phyloP scores from a whole-genome alignment of 83 land plant species.

The Thuja plicata region DNA sequence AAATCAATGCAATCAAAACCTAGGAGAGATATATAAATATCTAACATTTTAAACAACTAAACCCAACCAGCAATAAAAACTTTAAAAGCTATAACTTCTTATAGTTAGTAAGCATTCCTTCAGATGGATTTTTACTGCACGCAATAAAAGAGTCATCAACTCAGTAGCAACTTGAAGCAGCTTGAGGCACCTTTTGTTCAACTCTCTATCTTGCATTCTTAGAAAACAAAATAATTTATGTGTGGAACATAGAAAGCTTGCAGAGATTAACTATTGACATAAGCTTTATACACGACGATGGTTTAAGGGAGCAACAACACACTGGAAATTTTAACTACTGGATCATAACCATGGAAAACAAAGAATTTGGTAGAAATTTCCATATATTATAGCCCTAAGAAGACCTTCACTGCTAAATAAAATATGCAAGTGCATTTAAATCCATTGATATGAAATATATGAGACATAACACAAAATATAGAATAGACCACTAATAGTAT shows the following conservation, averaged over 20 bases:
- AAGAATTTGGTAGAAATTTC: background rate
- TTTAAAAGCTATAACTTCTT: background rate
- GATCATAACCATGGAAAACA: background rate
- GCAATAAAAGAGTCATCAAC: background rate
- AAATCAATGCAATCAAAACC: constrained; percentile 1
- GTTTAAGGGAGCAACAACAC: background rate
- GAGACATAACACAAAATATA: background rate
- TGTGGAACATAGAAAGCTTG: background rate
- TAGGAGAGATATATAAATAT: background rate
- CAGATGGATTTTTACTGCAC: background rate
- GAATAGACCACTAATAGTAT: background rate
- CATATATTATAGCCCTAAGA: background rate
- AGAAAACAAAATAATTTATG: background rate
- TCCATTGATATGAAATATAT: background rate
- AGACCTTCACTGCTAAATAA: background rate
- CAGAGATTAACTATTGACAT: background rate
- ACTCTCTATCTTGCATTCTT: background rate
- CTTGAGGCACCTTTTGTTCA: background rate
- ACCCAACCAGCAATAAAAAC: background rate
- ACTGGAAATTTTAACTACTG: background rate
- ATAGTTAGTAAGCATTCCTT: background rate
- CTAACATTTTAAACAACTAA: background rate
- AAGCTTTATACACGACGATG: background rate
- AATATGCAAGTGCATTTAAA: background rate
- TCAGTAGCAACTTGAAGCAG: background rate